A percentile compares a stretch with the other conserved stretches of the same genome.
These are phyloP conservation scores for Phytophthora colocasiae DNA, from an alignment of 352 stramenopile genomes.

Conservation along the genomic window DNA sequence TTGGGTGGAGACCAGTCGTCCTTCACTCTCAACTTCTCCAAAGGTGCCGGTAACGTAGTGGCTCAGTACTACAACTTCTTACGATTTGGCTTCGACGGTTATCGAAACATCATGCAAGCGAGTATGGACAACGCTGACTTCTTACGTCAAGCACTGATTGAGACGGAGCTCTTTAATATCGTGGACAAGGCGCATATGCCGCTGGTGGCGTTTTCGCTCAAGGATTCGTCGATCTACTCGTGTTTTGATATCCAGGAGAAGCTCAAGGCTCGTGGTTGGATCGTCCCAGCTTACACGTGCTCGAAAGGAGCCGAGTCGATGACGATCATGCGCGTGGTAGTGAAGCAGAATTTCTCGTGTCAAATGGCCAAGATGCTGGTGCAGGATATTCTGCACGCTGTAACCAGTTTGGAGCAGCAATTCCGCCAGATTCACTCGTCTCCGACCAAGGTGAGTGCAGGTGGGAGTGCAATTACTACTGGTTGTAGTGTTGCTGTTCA, in stretches of 20 bases:
- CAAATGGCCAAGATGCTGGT: not conserved
- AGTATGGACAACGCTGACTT: not conserved
- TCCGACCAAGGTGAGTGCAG: not conserved
- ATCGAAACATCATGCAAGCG: not conserved
- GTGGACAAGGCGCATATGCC: conserved; percentile 1
- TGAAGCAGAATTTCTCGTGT: conserved; percentile 1
- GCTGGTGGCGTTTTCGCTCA: not conserved
- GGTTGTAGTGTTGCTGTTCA: not conserved
- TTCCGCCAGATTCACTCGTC: not conserved
- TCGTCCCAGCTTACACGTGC: not conserved
- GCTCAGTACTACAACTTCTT: not conserved
- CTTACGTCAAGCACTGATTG: not conserved
- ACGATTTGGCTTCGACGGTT: not conserved
- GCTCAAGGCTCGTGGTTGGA: not conserved
- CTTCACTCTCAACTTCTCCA: not conserved
- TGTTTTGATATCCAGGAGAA: conserved; percentile 1
- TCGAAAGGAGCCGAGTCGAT: not conserved
- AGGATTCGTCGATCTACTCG: not conserved
- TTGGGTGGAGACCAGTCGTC: not conserved
- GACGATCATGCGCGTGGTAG: not conserved
- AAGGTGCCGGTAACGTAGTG: not conserved
- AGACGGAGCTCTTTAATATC: not conserved
- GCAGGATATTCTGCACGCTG: not conserved
- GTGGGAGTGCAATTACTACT: not conserved
- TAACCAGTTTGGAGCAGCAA: not conserved